Conservation (phyloP, 768 basidiomycete species). For the Lentinula aciculospora region DNA sequence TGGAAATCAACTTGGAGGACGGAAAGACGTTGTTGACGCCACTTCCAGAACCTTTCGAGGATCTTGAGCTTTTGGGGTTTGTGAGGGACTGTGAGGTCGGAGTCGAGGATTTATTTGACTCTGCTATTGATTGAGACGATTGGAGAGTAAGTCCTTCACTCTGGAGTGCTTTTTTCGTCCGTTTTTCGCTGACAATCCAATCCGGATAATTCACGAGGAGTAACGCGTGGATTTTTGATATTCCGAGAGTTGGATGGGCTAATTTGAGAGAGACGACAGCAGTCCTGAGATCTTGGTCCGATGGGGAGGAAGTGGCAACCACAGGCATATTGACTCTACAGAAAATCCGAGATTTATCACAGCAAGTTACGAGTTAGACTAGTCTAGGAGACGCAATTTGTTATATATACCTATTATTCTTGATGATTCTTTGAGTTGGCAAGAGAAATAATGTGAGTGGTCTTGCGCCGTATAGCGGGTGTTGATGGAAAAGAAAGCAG, state of each 20-base stretch:
- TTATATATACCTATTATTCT: too few species aligned
- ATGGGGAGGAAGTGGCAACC: neutral
- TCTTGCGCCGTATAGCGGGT: too few species aligned
- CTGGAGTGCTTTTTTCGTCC: conserved; percentile 68
- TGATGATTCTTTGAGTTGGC: too few species aligned
- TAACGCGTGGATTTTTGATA: conserved; percentile 62
- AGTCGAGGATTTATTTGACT: neutral
- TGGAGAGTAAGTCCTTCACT: conserved; percentile 41
- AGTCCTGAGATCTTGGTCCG: conserved; percentile 55
- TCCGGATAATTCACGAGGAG: conserved; percentile 53
- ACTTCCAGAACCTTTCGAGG: conserved; percentile 12
- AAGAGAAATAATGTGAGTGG: too few species aligned
- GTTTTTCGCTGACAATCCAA: conserved; percentile 84
- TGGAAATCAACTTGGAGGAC: conserved; percentile 56
- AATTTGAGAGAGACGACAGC: conserved; percentile 51
- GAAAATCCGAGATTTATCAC: too few species aligned
- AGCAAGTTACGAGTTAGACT: too few species aligned
- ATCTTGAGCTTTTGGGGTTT: neutral
- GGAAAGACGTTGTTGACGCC: conserved; percentile 34
- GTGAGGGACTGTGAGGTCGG: neutral
- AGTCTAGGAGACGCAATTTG: too few species aligned
- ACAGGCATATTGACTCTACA: neutral
- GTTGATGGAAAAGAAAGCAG: too few species aligned
- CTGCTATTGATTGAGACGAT: conserved; percentile 11
- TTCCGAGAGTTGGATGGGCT: conserved; percentile 59